These are phyloP conservation scores for Penicillium canariense DNA, from an alignment of 495 filamentous ascomycete species.

Conservation along the genomic window DNA sequence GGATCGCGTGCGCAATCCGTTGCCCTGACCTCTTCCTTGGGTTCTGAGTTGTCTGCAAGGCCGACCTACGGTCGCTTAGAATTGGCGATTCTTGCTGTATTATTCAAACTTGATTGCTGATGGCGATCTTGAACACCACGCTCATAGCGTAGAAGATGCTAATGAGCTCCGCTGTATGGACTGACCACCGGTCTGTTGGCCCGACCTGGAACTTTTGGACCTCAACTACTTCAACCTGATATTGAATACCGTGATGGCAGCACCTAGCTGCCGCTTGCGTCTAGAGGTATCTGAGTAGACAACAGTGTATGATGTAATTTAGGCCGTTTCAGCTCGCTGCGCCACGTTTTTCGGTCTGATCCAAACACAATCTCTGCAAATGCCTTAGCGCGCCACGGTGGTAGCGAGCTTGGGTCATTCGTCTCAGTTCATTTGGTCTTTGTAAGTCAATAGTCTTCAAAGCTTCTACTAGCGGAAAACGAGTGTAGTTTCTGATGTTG, in stretches of 20 bases:
- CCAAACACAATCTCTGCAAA: constrained; percentile 25
- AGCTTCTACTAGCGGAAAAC: constrained; percentile 18
- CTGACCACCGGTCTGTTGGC: constrained; percentile 22
- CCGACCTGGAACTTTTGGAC: constrained; percentile 23
- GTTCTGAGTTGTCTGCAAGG: constrained; percentile 17
- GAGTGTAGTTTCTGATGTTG: background rate
- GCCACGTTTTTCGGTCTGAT: constrained; percentile 19
- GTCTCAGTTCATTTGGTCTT: constrained; percentile 15
- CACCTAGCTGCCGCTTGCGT: constrained; percentile 15
- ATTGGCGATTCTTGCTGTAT: constrained; percentile 7
- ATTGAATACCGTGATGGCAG: constrained; percentile 11
- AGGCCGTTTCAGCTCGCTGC: constrained; percentile 9
- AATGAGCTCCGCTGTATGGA: constrained; percentile 23
- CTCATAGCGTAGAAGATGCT: constrained; percentile 23
- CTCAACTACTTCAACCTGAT: constrained; percentile 4
- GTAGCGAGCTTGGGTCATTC: constrained; percentile 20
- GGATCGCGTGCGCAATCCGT: constrained; percentile 20
- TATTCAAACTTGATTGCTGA: background rate
- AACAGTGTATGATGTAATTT: constrained; percentile 4
- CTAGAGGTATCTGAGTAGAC: constrained; percentile 25
- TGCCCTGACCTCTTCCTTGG: constrained; percentile 21
- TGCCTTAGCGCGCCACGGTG: constrained; percentile 17
- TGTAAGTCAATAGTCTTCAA: constrained; percentile 14
- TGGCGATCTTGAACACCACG: constrained; percentile 10
- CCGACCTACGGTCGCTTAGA: constrained; percentile 17